These are phyloP conservation scores for Capillidium rhysosporum DNA, from an alignment of 371 early-diverging fungal species.

Conservation along the genomic window DNA sequence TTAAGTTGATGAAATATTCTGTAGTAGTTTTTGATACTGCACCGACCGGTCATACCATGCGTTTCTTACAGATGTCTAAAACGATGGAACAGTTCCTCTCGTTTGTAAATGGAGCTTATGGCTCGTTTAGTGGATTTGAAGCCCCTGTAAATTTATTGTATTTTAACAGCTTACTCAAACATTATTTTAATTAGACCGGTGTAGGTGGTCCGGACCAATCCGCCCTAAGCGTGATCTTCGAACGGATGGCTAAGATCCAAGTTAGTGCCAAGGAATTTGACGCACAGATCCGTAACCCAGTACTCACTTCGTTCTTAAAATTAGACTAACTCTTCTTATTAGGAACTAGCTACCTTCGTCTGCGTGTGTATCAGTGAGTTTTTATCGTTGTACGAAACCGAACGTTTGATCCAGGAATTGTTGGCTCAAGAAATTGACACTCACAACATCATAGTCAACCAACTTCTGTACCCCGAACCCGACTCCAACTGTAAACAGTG, in stretches of 20 bases:
- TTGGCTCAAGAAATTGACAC: slow-evolving; percentile 92
- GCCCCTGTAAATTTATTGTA: slow-evolving; percentile 33
- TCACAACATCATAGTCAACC: slow-evolving; percentile 97
- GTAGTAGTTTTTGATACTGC: slow-evolving; percentile 97
- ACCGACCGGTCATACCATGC: slow-evolving; percentile 97
- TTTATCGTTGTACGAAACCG: slow-evolving; percentile 95
- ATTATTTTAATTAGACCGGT: slow-evolving; percentile 66
- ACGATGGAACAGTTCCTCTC: slow-evolving; percentile 91
- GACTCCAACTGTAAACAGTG: slow-evolving; percentile 91
- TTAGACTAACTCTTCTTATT: slow-evolving; percentile 7
- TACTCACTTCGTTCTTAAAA: slow-evolving; percentile 15
- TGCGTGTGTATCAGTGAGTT: slow-evolving; percentile 98
- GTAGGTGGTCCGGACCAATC: slow-evolving; percentile 80
- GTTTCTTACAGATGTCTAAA: slow-evolving; percentile 93
- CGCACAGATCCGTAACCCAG: slow-evolving; percentile 89
- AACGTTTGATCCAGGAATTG: slow-evolving; percentile 97
- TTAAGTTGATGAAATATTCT: slow-evolving; percentile 94
- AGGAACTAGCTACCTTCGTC: slow-evolving; percentile 93
- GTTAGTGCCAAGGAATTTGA: slow-evolving; percentile 89
- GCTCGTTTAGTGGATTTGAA: slow-evolving; percentile 88
- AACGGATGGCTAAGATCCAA: slow-evolving; percentile 84
- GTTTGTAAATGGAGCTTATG: slow-evolving; percentile 79
- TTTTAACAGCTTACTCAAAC: slow-evolving; percentile 1
- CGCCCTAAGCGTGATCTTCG: slow-evolving; percentile 21
- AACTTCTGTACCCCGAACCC: slow-evolving; percentile 82